Base-by-base conservation (phyloP, 768 basidiomycete species). In the Amanita inopinata region DNA sequence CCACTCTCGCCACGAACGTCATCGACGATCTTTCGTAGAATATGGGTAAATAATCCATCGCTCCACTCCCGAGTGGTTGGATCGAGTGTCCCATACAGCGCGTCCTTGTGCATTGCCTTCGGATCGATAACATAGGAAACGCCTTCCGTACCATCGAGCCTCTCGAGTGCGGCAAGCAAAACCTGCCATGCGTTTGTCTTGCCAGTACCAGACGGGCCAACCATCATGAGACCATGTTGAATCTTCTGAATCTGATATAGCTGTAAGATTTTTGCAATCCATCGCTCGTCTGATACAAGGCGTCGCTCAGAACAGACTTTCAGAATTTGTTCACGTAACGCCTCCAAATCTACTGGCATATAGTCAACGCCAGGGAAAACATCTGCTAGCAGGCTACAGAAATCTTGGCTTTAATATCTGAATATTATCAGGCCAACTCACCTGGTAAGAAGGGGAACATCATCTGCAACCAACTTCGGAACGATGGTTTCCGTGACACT, bases 181-280 rank as follows among this genome's bases (percentile, higher is more conserved):
- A 97, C 89, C 54, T 84, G 84, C 96, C 96, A 98, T 0, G 96
- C 93, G 50, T 92, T 87, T 1, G 87, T 94, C 64, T 99, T 99
- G 22, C 96, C 96, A 36, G 77, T 91, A 19, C 94, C 96, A 8
- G 96, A 97, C 1, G 96, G 83, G 1, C 96, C 94, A 20, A 99
- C 96, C 91, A 99, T 96, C 96, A 99, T 98, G 31, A 99, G 70
- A 62, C 96, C 96, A 61, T 99, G 96, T 53, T 98, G 94, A 49
- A 98, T 99, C 67, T 92, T 97, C 65, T 99, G 96, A 46, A 99
- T 98, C 60, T 98, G 96, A 61, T 97, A 98, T 3, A 99, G 74
- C 58, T 99, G 96, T 10, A 99, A 71, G 45, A 97, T 94, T 69
- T 99, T 99, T 53, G 80, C 75, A 39, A 92, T 73, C 94, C 96